Percentiles rank a stretch among this genome's conserved stretches.
Conservation (phyloP, 345 rosid genomes). For the Salix exigua region DNA sequence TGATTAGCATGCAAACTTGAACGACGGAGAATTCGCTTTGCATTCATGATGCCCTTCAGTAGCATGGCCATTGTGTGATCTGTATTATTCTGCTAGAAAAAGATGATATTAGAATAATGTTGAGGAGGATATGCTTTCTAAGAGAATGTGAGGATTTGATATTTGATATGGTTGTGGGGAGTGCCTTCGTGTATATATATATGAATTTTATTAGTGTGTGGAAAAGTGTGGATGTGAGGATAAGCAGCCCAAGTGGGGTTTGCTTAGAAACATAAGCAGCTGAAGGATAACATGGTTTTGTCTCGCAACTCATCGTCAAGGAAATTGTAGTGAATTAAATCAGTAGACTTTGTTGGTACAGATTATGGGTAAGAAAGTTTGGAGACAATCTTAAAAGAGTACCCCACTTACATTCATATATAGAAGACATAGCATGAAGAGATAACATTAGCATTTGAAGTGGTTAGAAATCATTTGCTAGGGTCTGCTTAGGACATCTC, state of each 20-base stretch:
- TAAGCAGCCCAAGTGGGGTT: conserved; percentile 1
- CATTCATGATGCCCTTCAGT: neutral
- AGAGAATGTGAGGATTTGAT: neutral
- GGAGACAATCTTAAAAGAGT: neutral
- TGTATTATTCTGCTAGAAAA: too few relatives aligned
- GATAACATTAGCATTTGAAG: neutral
- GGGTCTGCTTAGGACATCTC: neutral
- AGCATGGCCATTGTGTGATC: neutral
- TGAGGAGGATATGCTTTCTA: neutral
- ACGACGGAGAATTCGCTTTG: neutral
- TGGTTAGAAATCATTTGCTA: neutral
- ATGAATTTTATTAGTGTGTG: too few relatives aligned
- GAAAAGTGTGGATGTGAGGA: conserved; percentile 1
- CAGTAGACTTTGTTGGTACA: neutral
- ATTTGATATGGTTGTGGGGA: neutral
- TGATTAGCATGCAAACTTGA: neutral
- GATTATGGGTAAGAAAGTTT: neutral
- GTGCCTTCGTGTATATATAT: too few relatives aligned
- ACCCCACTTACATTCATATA: neutral
- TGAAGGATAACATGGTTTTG: conserved; percentile 33
- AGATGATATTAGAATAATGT: too few relatives aligned
- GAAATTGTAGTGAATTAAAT: neutral
- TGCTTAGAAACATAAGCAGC: conserved; percentile 2
- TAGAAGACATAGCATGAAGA: neutral
- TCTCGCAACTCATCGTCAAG: conserved; percentile 19